phyloP scores from a whole-genome alignment of 352 stramenopile genomes.

The Bremia lactucae region DNA sequence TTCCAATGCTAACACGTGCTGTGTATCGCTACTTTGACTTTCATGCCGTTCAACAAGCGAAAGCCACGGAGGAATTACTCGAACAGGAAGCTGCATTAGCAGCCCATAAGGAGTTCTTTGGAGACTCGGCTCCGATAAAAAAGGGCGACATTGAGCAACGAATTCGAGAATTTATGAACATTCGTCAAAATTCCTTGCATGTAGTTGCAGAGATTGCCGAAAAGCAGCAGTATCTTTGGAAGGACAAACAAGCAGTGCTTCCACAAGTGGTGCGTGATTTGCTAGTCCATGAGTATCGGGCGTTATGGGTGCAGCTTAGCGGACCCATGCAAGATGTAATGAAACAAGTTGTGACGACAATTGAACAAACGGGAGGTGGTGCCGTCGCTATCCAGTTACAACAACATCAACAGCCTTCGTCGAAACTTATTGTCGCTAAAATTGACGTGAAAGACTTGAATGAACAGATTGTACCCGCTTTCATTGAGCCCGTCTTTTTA shows the following conservation, averaged over 20 bases:
- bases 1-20: slow-evolving; percentile 35
- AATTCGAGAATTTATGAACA: slow-evolving; percentile 49
- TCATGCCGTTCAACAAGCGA: slow-evolving; percentile 38
- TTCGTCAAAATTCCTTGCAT: slow-evolving; percentile 44
- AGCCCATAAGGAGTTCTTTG: slow-evolving; percentile 51
- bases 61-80: slow-evolving; percentile 33
- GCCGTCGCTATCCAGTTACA: slow-evolving; percentile 10
- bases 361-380: slow-evolving; percentile 13
- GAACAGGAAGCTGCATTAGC: slow-evolving; percentile 34
- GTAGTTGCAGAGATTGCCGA: slow-evolving; percentile 44
- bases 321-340: slow-evolving; percentile 49
- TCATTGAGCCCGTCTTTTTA: slow-evolving; percentile 11
- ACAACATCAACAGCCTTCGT: neutral
- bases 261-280: slow-evolving; percentile 21
- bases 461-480: slow-evolving; percentile 16
- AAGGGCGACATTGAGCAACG: slow-evolving; percentile 52
- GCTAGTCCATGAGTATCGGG: slow-evolving; percentile 33
- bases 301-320: slow-evolving; percentile 33
- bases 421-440: neutral
- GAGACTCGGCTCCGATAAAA: slow-evolving; percentile 46
- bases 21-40: slow-evolving; percentile 50
- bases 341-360: slow-evolving; percentile 18
- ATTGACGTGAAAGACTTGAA: slow-evolving; percentile 8
- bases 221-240: slow-evolving; percentile 42
- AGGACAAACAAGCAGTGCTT: slow-evolving; percentile 27